phyloP scores from a whole-genome alignment of 768 basidiomycete species.

The Aureoboletus auriporus region DNA sequence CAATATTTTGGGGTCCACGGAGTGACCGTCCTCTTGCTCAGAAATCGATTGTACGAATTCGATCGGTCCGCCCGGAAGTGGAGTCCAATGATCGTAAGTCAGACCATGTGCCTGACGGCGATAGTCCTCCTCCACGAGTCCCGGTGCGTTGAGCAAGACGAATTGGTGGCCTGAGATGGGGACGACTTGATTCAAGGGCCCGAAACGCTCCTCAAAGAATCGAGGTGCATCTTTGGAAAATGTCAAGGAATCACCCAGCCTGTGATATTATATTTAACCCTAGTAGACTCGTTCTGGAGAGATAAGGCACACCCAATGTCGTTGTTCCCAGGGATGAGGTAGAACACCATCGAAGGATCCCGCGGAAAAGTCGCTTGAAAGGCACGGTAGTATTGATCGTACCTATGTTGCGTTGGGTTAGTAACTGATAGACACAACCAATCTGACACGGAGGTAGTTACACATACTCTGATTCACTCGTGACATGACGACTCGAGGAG shows the following conservation, averaged over 20 bases:
- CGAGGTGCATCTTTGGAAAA: conserved; percentile 52
- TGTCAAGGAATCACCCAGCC: conserved; percentile 51
- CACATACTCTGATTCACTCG: conserved; percentile 51
- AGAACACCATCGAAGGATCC: conserved; percentile 36
- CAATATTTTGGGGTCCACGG: conserved; percentile 43
- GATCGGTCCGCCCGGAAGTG: conserved; percentile 50
- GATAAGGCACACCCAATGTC: conserved; percentile 57
- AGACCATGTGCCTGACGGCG: conserved; percentile 47
- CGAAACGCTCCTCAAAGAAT: conserved; percentile 61
- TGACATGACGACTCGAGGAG: conserved; percentile 54
- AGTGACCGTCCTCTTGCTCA: conserved; percentile 28
- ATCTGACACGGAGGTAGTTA: conserved; percentile 27
- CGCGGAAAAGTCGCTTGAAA: conserved; percentile 61
- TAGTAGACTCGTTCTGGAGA: not conserved
- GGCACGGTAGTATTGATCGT: conserved; percentile 50
- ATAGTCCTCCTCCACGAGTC: conserved; percentile 82
- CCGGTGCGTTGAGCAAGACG: conserved; percentile 70
- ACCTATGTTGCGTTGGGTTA: conserved; percentile 40
- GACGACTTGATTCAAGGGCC: conserved; percentile 60
- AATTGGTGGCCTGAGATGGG: conserved; percentile 67
- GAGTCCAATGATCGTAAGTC: conserved; percentile 53
- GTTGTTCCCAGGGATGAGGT: conserved; percentile 77
- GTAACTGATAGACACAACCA: not conserved
- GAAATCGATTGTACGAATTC: conserved; percentile 51
- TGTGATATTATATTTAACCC: conserved; percentile 19